Evolutionary conservation across 1,139 yeast species (phyloP).

Genomic region (Kodamaea anthophila): DNA sequence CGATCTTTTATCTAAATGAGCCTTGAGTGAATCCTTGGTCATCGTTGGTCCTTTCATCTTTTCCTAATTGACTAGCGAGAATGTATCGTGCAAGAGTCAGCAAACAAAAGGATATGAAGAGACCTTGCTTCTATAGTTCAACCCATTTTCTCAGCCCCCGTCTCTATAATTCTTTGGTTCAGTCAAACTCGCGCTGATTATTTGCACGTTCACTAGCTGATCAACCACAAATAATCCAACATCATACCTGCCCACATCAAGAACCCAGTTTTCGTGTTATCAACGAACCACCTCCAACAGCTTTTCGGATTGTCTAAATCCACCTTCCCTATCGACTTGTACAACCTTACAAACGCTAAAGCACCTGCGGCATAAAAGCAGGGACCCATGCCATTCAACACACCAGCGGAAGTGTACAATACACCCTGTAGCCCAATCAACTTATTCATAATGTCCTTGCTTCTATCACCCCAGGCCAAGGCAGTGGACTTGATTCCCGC

Average conservation of each 20-base stretch:
- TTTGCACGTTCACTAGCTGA: too few species aligned
- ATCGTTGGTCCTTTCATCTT: too few species aligned
- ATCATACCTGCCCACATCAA: slow-evolving; percentile 71
- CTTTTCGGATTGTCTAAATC: slow-evolving; percentile 70
- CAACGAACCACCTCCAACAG: slow-evolving; percentile 77
- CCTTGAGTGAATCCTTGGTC: too few species aligned
- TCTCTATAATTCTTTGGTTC: too few species aligned
- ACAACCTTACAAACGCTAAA: slow-evolving; percentile 62
- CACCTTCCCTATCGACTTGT: slow-evolving; percentile 61
- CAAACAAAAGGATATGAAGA: too few species aligned
- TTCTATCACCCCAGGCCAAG: slow-evolving; percentile 78
- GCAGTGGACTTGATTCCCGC: slow-evolving; percentile 97
- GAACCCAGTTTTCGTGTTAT: slow-evolving; percentile 78
- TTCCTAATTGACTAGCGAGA: too few species aligned
- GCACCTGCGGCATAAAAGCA: slow-evolving; percentile 66
- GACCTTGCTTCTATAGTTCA: too few species aligned
- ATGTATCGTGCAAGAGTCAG: too few species aligned
- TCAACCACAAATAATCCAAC: slow-evolving; percentile 63
- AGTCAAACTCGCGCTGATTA: too few species aligned
- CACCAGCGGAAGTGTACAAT: slow-evolving; percentile 63
- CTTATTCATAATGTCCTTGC: slow-evolving; percentile 62
- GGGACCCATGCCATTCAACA: slow-evolving; percentile 81
- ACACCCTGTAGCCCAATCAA: slow-evolving; percentile 64
- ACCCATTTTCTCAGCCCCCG: too few species aligned
- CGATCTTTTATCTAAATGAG: too few species aligned